Evolutionary conservation across 2,329 filamentous ascomycete species (phyloP).

Genomic region (Chaetothyriales sp.): DNA sequence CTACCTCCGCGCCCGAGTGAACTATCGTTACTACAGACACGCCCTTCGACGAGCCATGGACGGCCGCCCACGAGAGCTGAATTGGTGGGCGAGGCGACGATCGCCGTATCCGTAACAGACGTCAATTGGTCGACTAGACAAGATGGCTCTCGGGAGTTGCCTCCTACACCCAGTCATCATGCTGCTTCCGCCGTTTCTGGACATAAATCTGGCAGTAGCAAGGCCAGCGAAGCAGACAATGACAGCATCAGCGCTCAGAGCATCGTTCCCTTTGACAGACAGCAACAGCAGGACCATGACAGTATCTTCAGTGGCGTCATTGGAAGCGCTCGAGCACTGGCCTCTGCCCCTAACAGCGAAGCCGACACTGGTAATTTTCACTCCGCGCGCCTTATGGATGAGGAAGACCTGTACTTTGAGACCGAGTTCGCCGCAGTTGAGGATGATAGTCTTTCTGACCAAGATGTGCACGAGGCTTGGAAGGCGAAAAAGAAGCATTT

Average conservation of each 20-base stretch:
- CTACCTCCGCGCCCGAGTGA: slow-evolving; percentile 31
- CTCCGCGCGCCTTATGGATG: slow-evolving; percentile 20
- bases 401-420: slow-evolving; percentile 51
- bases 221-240: slow-evolving; percentile 35
- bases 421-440: slow-evolving; percentile 54
- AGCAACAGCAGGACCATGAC: slow-evolving; percentile 56
- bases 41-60: slow-evolving; percentile 13
- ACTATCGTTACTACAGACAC: slow-evolving; percentile 19
- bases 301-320: slow-evolving; percentile 64
- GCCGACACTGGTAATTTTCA: slow-evolving; percentile 1
- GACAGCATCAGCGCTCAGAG: slow-evolving; percentile 37
- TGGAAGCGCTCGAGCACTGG: slow-evolving; percentile 14
- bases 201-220: slow-evolving; percentile 28
- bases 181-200: slow-evolving; percentile 17
- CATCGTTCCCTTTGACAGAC: slow-evolving; percentile 34
- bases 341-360: slow-evolving; percentile 25
- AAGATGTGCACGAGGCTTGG: slow-evolving; percentile 60
- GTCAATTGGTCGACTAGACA: slow-evolving; percentile 61
- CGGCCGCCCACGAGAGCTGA: slow-evolving; percentile 22
- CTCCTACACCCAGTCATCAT: slow-evolving; percentile 31
- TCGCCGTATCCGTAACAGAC: slow-evolving; percentile 67
- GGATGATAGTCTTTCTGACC: slow-evolving; percentile 24
- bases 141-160: slow-evolving; percentile 52
- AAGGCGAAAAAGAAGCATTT: slow-evolving; percentile 93
- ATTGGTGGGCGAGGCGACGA: slow-evolving; percentile 55